Percentiles rank a stretch among this genome's conserved stretches.
These are phyloP conservation scores for Leptographium flavum DNA, from an alignment of 2,329 filamentous ascomycete species.

Conservation along the genomic window DNA sequence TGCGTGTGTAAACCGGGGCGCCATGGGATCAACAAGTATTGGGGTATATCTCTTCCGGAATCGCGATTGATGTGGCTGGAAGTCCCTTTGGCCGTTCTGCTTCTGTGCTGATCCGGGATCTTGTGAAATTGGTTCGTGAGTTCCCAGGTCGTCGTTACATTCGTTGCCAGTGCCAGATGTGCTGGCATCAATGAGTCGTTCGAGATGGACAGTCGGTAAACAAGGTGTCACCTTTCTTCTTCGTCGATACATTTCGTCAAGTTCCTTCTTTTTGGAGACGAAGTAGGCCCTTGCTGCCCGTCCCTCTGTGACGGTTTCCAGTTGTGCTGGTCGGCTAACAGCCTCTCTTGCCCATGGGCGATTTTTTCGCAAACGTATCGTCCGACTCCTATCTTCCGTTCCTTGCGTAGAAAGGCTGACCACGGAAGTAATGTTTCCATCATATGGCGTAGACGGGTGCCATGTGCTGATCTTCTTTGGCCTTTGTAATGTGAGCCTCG, in stretches of 20 bases:
- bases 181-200: conserved; percentile 15
- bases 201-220: conserved; percentile 19
- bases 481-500: background rate
- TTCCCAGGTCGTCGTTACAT: too few species aligned
- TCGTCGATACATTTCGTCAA: conserved; percentile 40
- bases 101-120: background rate
- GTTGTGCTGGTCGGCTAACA: conserved; percentile 30
- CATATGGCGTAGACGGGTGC: background rate
- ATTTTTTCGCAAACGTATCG: background rate
- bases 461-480: background rate
- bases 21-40: conserved; percentile 29
- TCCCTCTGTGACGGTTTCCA: conserved; percentile 32
- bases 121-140: background rate
- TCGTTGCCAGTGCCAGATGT: background rate
- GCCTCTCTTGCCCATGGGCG: background rate
- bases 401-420: background rate
- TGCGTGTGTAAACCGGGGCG: conserved; percentile 37
- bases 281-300: conserved; percentile 24
- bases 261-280: conserved; percentile 32
- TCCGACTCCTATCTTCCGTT: background rate
- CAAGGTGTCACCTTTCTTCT: conserved; percentile 14
- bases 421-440: background rate
- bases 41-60: conserved; percentile 30
- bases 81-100: background rate
- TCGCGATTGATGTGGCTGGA: conserved; percentile 15